Evolutionary conservation across 2,329 filamentous ascomycete genomes (phyloP), one percentile per base, ranked within the genome.

Genomic region (Ceratocystis huliohia): DNA sequence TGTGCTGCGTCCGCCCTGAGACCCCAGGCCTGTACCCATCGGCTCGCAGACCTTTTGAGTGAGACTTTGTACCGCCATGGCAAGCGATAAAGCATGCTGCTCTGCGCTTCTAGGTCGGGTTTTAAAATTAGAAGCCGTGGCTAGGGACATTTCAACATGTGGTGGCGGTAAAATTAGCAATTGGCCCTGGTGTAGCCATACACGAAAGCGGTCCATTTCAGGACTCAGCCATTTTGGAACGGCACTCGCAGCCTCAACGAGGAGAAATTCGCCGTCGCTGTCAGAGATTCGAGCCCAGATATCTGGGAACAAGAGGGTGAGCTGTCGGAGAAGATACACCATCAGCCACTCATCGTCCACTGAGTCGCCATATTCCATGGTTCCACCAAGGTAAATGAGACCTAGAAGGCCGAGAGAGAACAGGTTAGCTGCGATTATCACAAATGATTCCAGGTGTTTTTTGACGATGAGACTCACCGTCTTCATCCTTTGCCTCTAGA

Each of bases 321-420:
- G 77, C 75, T 96, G 88, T 57, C 89, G 85, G 37, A 99, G 79
- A 4, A 97, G 78, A 76, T 92, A 96, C 22, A 97, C 92, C 68
- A 97, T 87, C 5, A 97, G 82, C 95, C 94, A 99, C 78, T 99
- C 95, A 72, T 99, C 94, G 72, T 96, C 93, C 3, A 97, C 86
- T 0, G 91, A 94, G 75, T 99, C 95, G 7, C 93, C 92, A 72
- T 91, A 97, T 73, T 93, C 89, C 0, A 91, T 94, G 64, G 81
- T 79, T 22, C 93, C 93, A 69, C 84, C 82, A 5, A 99, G 81
- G 69, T 86, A 85, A n/a, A 79, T 73, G 7, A 84, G 73, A 0
- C 80, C 82, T 82, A 50, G 10, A 53, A 25, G 48, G 20, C 25
- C 15, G 13, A 25, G 48, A 57, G 13, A 25, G 48, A 57, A 61